phyloP scores from a whole-genome alignment of 345 rosid species.

The Salix viminalis region DNA sequence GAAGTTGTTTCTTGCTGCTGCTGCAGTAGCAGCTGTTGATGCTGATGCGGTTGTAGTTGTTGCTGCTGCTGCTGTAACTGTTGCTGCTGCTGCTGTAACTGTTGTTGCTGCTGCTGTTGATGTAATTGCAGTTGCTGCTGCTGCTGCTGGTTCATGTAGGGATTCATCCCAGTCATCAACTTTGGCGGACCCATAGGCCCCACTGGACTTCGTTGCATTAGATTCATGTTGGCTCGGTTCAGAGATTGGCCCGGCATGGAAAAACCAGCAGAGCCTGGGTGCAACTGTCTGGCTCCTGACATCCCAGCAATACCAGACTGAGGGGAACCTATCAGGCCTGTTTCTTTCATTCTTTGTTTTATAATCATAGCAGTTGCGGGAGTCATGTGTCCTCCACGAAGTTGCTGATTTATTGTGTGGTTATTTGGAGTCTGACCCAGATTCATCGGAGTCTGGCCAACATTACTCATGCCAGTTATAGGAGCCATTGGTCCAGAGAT shows the following conservation, averaged over 20 bases:
- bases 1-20: slow-evolving; percentile 49
- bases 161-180: slow-evolving; percentile 58
- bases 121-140: slow-evolving; percentile 28
- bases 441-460: slow-evolving; percentile 63
- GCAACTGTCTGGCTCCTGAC: slow-evolving; percentile 64
- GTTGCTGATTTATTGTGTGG: slow-evolving; percentile 53
- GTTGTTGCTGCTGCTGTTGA: slow-evolving; percentile 4
- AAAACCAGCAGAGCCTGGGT: slow-evolving; percentile 52
- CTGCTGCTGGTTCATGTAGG: slow-evolving; percentile 55
- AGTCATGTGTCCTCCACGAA: slow-evolving; percentile 44
- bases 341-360: slow-evolving; percentile 34
- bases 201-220: slow-evolving; percentile 52
- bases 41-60: slow-evolving; percentile 34
- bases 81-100: slow-evolving; percentile 30
- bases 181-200: slow-evolving; percentile 93
- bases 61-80: slow-evolving; percentile 17
- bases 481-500: slow-evolving; percentile 69
- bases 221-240: slow-evolving; percentile 54
- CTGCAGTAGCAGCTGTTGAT: slow-evolving; percentile 24
- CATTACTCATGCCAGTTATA: slow-evolving; percentile 50
- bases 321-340: slow-evolving; percentile 43
- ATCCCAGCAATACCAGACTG: slow-evolving; percentile 67
- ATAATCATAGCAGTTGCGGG: slow-evolving; percentile 32
- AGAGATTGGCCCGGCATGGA: slow-evolving; percentile 56
- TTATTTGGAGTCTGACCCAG: slow-evolving; percentile 46